Evolutionary conservation across 176 grass and related monocot genomes (phyloP).

Genomic region (Tillandsia leiboldiana): DNA sequence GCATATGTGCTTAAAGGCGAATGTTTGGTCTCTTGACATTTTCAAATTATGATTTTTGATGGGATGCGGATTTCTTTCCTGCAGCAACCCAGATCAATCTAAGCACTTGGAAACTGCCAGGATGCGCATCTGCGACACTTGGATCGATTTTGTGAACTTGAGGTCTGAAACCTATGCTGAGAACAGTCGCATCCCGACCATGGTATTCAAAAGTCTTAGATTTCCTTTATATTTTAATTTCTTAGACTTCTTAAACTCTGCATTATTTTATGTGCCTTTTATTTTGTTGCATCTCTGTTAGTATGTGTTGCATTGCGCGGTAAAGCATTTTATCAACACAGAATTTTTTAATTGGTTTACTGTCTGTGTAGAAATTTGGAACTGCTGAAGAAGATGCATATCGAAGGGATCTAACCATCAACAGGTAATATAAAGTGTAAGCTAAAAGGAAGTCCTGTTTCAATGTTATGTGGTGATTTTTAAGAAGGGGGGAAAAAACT

Average conservation of each 20-base stretch:
- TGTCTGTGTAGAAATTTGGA: slow-evolving; percentile 62
- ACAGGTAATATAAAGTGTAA: slow-evolving; percentile 45
- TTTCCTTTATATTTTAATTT: neutral
- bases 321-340: neutral
- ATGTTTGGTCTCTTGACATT: too few relatives aligned
- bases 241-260: too few relatives aligned
- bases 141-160: slow-evolving; percentile 99
- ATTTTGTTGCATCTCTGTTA: too few relatives aligned
- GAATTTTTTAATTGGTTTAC: slow-evolving; percentile 8
- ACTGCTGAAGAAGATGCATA: slow-evolving; percentile 86
- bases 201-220: slow-evolving; percentile 41
- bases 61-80: too few relatives aligned
- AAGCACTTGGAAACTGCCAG: slow-evolving; percentile 96
- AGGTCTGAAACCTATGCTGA: slow-evolving; percentile 90
- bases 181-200: slow-evolving; percentile 83
- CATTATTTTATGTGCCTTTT: too few relatives aligned
- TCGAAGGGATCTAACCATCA: slow-evolving; percentile 89
- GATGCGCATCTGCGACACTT: slow-evolving; percentile 65
- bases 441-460: neutral
- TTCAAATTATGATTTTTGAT: too few relatives aligned
- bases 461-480: neutral
- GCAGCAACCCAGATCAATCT: slow-evolving; percentile 96
- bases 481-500: too few relatives aligned
- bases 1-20: too few relatives aligned
- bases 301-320: too few relatives aligned